Percentiles rank a stretch among this genome's conserved stretches.
phyloP scores from a whole-genome alignment of 768 basidiomycete genomes.

The Steccherinum ochraceum region DNA sequence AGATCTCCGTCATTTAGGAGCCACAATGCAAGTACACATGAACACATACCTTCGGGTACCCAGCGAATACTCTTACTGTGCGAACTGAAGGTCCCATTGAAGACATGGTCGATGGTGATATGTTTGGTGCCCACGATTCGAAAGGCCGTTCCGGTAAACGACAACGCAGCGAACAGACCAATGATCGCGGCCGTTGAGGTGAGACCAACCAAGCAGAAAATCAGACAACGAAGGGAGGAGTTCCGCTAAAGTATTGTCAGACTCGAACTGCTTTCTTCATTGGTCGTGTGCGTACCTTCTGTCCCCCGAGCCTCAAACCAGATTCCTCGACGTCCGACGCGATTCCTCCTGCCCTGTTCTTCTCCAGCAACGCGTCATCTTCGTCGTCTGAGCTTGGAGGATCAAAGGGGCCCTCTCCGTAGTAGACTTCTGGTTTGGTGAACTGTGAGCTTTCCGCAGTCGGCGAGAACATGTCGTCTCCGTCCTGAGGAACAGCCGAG shows the following conservation, averaged over 20 bases:
- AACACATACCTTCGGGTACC: constrained; percentile 83
- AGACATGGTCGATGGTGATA: constrained; percentile 84
- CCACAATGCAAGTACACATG: not conserved
- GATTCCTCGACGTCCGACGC: constrained; percentile 18
- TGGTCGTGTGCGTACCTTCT: constrained; percentile 24
- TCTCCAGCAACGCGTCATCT: constrained; percentile 46
- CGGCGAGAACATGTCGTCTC: not conserved
- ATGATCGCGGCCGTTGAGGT: constrained; percentile 60
- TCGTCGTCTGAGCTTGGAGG: constrained; percentile 79
- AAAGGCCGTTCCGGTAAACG: constrained; percentile 56
- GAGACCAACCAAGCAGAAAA: constrained; percentile 53
- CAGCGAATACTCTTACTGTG: constrained; percentile 54
- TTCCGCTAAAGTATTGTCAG: constrained; percentile 31
- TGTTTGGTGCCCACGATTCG: constrained; percentile 49
- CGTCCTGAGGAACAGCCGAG: not conserved
- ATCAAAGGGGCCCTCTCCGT: constrained; percentile 73
- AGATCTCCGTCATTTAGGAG: not conserved
- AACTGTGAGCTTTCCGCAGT: not conserved
- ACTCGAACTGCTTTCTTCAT: not conserved
- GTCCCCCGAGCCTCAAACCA: constrained; percentile 28
- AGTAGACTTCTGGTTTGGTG: constrained; percentile 38
- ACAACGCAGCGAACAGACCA: constrained; percentile 70
- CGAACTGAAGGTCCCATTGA: constrained; percentile 80
- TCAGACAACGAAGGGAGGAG: constrained; percentile 52
- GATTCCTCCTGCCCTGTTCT: constrained; percentile 26